Conservation (phyloP, 768 basidiomycete species). For the Hypsizygus marmoreus region DNA sequence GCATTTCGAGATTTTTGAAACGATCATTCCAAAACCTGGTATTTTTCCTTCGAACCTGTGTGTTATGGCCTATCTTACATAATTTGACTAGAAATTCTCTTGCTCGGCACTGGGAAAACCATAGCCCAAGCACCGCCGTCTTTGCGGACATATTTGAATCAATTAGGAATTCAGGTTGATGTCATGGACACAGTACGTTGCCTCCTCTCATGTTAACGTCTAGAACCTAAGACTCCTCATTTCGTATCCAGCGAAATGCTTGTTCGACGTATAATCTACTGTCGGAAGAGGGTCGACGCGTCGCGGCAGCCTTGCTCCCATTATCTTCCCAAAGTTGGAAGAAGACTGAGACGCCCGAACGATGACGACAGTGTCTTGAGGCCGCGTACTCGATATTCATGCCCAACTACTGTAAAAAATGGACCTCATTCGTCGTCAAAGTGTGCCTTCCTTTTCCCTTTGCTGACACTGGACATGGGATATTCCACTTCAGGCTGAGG, state of each 20-base stretch:
- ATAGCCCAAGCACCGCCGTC: constrained; percentile 69
- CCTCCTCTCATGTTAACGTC: background rate
- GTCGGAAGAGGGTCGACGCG: constrained; percentile 88
- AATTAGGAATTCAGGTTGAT: constrained; percentile 85
- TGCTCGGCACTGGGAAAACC: constrained; percentile 83
- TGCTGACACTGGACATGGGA: constrained; percentile 36
- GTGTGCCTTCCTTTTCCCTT: constrained; percentile 67
- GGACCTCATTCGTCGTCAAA: constrained; percentile 21
- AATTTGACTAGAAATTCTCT: constrained; percentile 68
- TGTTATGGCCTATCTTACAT: background rate
- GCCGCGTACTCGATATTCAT: background rate
- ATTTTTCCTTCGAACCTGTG: background rate
- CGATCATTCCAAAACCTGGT: constrained; percentile 87
- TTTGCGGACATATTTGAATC: constrained; percentile 66
- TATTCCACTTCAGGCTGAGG: constrained; percentile 32
- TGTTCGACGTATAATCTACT: constrained; percentile 95
- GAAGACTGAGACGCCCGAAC: constrained; percentile 26
- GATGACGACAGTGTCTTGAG: background rate
- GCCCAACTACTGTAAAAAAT: background rate
- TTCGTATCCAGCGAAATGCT: constrained; percentile 76
- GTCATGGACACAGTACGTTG: constrained; percentile 80
- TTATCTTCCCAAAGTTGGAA: constrained; percentile 55
- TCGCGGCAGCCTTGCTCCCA: constrained; percentile 90
- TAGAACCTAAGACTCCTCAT: constrained; percentile 2
- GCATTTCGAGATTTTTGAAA: constrained; percentile 80